Evolutionary conservation across 768 basidiomycete species (phyloP), one percentile per base, ranked within the genome.

Genomic region (Termitomyces sp.): DNA sequence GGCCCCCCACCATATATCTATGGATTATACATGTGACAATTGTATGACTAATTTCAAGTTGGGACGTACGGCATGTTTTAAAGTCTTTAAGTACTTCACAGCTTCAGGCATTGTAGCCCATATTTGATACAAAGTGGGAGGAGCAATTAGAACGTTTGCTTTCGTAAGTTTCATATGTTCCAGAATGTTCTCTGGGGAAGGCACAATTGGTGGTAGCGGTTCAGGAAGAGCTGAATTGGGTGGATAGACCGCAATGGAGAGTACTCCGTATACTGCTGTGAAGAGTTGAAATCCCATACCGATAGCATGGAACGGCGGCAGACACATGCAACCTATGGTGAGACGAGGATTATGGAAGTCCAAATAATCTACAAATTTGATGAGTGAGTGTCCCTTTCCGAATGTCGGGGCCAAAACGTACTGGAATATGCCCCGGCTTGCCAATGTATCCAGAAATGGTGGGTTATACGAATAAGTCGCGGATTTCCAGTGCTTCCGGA

Each of bases 271-370:
- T n/a, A 77, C 31, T 2, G 74, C 65, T 31, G 57, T 32, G 3
- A 74, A 57, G 0, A 79, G 51, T 27, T 76, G 74, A 0, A 63
- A 50, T 9, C 59, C 54, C 8, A 72, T 29, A 2, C 77, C 76
- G 3, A 71, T 58, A 0, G 66, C 64, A 58, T 79, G 76, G 63
- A 79, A 79, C 4, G 75, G 41, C 1, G 78, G 78, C n/a, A 78
- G 13, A 16, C n/a, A 57, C 56, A 57, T 57, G 7, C 14, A 24
- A 41, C 56, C 48, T 12, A 51, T 26, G 5, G 36, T 51, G 16
- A 39, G 26, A 51, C 50, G 50, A 37, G 50, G 48, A 34, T 49
- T 34, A 5, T 41, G 39, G 39, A 41, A 4, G 8, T 41, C n/a
- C 39, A 41, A 4, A 20, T 20, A 20, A 41, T 20, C 39, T 41